These are phyloP conservation scores for Begonia masoniana DNA, from an alignment of 306 rosid species.

Conservation along the genomic window DNA sequence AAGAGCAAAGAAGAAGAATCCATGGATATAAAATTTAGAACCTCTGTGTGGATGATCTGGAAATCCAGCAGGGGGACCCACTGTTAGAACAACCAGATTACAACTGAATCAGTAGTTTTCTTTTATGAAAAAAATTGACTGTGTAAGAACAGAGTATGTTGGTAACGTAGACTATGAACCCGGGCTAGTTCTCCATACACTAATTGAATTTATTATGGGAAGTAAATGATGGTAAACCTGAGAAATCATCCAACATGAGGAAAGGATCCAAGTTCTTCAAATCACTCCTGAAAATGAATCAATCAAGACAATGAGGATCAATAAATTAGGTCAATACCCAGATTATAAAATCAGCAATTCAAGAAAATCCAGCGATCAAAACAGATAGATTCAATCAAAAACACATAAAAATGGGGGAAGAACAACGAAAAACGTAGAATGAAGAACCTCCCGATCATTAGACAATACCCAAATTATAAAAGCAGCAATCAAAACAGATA, in stretches of 20 bases:
- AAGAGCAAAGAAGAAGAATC: too few species aligned
- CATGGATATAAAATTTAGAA: slow-evolving; percentile 10
- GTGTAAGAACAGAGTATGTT: too few species aligned
- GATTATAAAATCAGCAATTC: background rate
- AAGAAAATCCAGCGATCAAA: background rate
- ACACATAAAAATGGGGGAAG: background rate
- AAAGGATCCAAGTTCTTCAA: slow-evolving; percentile 46
- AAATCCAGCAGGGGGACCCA: slow-evolving; percentile 90
- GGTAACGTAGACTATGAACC: too few species aligned
- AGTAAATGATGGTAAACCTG: slow-evolving; percentile 18
- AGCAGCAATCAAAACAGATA: background rate
- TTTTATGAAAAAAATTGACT: too few species aligned
- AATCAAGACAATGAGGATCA: background rate
- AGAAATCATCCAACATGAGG: slow-evolving; percentile 40
- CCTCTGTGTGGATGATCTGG: slow-evolving; percentile 99
- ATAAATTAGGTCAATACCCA: slow-evolving; percentile 5
- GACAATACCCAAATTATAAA: slow-evolving; percentile 6
- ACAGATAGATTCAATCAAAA: background rate
- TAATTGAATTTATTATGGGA: too few species aligned
- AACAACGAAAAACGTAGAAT: background rate
- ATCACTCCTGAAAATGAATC: slow-evolving; percentile 21
- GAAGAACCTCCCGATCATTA: too few species aligned
- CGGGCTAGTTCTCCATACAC: too few species aligned
- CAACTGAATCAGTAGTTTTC: background rate
- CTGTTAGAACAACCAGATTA: slow-evolving; percentile 28